Evolutionary conservation across 768 basidiomycete genomes (phyloP).

Genomic region (Pholiota conissans): DNA sequence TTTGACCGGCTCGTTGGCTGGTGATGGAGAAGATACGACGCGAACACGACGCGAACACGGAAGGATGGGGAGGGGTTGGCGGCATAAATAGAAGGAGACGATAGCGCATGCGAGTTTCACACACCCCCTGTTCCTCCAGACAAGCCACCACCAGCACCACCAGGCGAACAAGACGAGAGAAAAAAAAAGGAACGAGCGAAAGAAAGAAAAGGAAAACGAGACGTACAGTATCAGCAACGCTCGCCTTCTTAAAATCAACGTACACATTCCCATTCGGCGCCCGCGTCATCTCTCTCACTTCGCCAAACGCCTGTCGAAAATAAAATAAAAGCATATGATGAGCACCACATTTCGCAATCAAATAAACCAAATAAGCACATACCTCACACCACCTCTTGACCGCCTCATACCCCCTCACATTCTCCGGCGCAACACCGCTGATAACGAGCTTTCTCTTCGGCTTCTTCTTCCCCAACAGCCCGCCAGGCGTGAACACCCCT

Average conservation of each 20-base stretch:
- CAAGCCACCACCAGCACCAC: too few species aligned
- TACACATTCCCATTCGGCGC: constrained; percentile 26
- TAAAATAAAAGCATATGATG: not conserved
- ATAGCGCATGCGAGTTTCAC: not conserved
- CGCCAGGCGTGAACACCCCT: constrained; percentile 6
- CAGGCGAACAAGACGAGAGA: not conserved
- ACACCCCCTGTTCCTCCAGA: too few species aligned
- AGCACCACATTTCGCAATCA: not conserved
- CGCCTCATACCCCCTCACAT: constrained; percentile 27
- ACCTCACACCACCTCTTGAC: constrained; percentile 37
- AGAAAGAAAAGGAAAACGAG: not conserved
- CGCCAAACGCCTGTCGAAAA: constrained; percentile 28
- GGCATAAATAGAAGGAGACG: not conserved
- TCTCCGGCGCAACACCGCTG: constrained; percentile 29
- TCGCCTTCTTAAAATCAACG: constrained; percentile 37
- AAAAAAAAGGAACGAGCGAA: not conserved
- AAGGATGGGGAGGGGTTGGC: not conserved
- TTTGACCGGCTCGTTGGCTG: not conserved
- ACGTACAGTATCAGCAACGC: constrained; percentile 39
- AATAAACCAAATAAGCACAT: not conserved
- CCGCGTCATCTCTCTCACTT: constrained; percentile 29
- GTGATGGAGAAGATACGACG: not conserved
- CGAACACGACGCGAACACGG: too few species aligned
- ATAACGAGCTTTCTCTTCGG: constrained; percentile 33
- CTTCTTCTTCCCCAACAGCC: constrained; percentile 13